phyloP scores from a whole-genome alignment of 2,329 filamentous ascomycete genomes.

The Talaromyces amestolkiae region DNA sequence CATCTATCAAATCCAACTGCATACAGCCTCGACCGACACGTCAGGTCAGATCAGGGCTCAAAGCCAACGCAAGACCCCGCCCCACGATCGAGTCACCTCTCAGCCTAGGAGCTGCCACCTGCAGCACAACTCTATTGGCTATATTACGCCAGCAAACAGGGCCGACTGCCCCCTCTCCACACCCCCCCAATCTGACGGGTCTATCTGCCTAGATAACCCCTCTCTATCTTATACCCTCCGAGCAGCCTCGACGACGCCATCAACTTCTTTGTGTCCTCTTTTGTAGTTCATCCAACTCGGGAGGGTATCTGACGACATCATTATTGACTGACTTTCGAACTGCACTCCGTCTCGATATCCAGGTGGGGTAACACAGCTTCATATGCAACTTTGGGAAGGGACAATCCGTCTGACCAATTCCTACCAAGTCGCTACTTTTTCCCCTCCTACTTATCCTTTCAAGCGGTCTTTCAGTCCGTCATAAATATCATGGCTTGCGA shows the following conservation, averaged over 20 bases:
- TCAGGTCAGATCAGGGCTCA: not conserved
- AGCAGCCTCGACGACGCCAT: not conserved
- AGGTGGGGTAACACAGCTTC: conserved; percentile 7
- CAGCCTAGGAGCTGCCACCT: conserved; percentile 4
- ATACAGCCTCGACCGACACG: not conserved
- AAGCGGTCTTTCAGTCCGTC: not conserved
- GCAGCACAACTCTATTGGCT: not conserved
- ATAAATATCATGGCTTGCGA: conserved; percentile 16
- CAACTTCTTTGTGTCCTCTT: not conserved
- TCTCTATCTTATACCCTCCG: not conserved
- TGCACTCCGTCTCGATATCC: not conserved
- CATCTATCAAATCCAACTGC: not conserved
- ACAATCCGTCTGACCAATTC: not conserved
- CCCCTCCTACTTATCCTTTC: not conserved
- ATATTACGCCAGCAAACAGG: conserved; percentile 9
- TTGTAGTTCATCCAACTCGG: not conserved
- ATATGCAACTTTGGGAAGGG: not conserved
- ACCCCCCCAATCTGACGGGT: not conserved
- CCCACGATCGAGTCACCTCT: conserved; percentile 10
- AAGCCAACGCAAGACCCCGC: not conserved
- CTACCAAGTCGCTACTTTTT: not conserved
- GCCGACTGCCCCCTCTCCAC: not conserved
- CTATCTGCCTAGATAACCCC: conserved; percentile 14
- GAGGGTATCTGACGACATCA: not conserved
- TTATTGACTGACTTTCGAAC: not conserved